These are phyloP conservation scores for Penicillium occitanis DNA, from an alignment of 2,329 filamentous ascomycete species.

Conservation along the genomic window DNA sequence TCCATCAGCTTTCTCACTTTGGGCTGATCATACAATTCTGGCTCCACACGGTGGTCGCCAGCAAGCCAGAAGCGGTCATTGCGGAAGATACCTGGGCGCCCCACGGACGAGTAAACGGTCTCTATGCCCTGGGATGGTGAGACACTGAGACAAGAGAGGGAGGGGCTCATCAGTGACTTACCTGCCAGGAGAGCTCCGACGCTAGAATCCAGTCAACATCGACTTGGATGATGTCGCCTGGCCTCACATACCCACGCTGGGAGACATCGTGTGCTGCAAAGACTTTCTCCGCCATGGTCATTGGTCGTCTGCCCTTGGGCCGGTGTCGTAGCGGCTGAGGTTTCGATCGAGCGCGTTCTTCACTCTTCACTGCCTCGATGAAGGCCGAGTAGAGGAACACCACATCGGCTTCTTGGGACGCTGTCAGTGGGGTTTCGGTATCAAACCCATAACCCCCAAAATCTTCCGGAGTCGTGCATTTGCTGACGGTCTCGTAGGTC, in stretches of 20 bases:
- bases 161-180: conserved; percentile 21
- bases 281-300: conserved; percentile 50
- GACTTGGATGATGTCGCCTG: conserved; percentile 45
- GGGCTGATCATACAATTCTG: conserved; percentile 27
- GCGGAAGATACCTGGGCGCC: conserved; percentile 39
- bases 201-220: conserved; percentile 50
- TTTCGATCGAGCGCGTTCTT: conserved; percentile 19
- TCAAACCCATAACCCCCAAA: conserved; percentile 18
- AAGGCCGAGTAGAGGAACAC: conserved; percentile 29
- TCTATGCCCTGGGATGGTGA: not conserved
- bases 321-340: not conserved
- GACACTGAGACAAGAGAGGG: too few species aligned
- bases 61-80: conserved; percentile 55
- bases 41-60: conserved; percentile 50
- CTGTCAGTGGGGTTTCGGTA: not conserved
- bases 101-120: not conserved
- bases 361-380: conserved; percentile 31
- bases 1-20: conserved; percentile 40
- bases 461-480: not conserved
- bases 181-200: conserved; percentile 44
- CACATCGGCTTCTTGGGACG: conserved; percentile 24
- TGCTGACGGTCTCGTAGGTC: too few species aligned
- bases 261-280: conserved; percentile 45
- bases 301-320: conserved; percentile 25
- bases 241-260: conserved; percentile 33